Evolutionary conservation across 2,329 filamentous ascomycete species (phyloP).

Genomic region (Talaromyces sp.): DNA sequence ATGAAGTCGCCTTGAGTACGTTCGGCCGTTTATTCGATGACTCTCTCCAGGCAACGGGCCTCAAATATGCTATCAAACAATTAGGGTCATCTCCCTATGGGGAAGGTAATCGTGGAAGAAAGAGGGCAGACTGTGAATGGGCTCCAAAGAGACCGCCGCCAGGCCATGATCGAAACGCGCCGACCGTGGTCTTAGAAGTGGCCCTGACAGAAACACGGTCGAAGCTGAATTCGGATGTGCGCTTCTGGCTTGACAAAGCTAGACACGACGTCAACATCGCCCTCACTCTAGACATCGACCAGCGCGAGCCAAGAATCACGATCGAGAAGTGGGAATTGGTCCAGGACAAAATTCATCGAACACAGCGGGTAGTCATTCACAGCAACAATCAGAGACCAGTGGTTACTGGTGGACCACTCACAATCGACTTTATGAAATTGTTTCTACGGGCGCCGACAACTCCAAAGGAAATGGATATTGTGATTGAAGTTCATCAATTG

Average conservation of each 20-base stretch:
- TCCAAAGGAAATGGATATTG: neutral
- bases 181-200: neutral
- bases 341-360: neutral
- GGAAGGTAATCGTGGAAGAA: neutral
- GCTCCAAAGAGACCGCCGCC: neutral
- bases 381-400: neutral
- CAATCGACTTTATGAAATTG: neutral
- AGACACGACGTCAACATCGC: neutral
- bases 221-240: neutral
- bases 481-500: neutral
- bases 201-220: neutral
- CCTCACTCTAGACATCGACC: neutral
- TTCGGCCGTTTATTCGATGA: neutral
- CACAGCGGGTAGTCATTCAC: neutral
- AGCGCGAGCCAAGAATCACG: neutral
- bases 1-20: neutral
- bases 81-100: neutral
- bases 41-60: neutral
- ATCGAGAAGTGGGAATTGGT: neutral
- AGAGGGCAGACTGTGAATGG: neutral
- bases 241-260: neutral
- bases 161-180: neutral
- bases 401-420: neutral
- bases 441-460: neutral
- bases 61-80: neutral